phyloP scores from a whole-genome alignment of 2,329 filamentous ascomycete genomes.

The Achaetomium macrosporum region DNA sequence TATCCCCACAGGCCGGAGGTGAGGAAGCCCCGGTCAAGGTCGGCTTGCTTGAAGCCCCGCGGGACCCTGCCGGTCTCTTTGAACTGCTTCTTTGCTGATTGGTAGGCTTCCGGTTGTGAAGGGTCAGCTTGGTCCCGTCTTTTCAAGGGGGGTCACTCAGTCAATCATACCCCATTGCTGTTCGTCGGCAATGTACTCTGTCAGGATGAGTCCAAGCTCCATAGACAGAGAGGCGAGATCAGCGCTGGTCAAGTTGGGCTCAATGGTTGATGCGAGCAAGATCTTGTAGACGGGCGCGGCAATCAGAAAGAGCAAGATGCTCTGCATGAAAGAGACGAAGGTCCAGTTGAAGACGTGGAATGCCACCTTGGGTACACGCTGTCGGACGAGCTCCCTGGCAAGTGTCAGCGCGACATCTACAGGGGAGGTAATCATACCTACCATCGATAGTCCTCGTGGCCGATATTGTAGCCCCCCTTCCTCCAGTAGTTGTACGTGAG shows the following conservation, averaged over 20 bases:
- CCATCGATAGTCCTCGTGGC: constrained; percentile 95
- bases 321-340: constrained; percentile 86
- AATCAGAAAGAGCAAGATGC: constrained; percentile 72
- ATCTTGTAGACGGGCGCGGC: constrained; percentile 75
- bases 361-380: constrained; percentile 52
- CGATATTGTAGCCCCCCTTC: constrained; percentile 82
- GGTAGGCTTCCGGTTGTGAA: constrained; percentile 52
- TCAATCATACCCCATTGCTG: constrained; percentile 72
- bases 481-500: constrained; percentile 97
- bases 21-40: constrained; percentile 86
- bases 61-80: constrained; percentile 66
- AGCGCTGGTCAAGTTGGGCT: constrained; percentile 39
- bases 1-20: constrained; percentile 79
- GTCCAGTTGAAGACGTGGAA: constrained; percentile 82
- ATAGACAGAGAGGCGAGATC: constrained; percentile 46
- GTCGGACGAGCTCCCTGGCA: constrained; percentile 60
- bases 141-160: background rate
- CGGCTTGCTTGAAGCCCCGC: constrained; percentile 57
- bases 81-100: constrained; percentile 74
- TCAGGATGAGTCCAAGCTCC: constrained; percentile 47
- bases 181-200: constrained; percentile 80
- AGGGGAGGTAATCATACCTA: constrained; percentile 23
- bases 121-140: constrained; percentile 8
- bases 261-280: constrained; percentile 63
- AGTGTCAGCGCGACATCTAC: constrained; percentile 21